Evolutionary conservation across 2,329 filamentous ascomycete genomes (phyloP).

Genomic region (Hymenoscyphus repandus): DNA sequence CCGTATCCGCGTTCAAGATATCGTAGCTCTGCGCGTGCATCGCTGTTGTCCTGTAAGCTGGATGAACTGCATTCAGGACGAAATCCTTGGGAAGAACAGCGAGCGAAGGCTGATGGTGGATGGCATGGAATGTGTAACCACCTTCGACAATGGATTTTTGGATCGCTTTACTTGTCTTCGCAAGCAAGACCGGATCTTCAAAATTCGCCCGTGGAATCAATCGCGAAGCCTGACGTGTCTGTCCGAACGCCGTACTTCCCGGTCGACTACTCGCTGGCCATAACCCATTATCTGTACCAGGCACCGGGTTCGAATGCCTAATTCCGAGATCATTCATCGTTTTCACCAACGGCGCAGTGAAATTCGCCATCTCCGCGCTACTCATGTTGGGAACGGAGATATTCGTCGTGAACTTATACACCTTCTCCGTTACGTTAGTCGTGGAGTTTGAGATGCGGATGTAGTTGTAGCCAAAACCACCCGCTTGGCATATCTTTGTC

Average conservation of each 20-base stretch:
- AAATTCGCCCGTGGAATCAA: slow-evolving; percentile 37
- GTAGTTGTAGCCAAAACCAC: slow-evolving; percentile 22
- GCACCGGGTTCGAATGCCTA: slow-evolving; percentile 11
- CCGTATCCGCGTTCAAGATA: slow-evolving; percentile 29
- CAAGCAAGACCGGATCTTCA: slow-evolving; percentile 24
- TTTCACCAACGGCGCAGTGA: neutral
- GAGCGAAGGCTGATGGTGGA: slow-evolving; percentile 14
- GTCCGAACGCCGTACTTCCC: neutral
- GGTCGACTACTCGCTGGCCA: neutral
- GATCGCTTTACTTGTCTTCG: slow-evolving; percentile 27
- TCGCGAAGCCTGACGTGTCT: slow-evolving; percentile 30
- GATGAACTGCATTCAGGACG: slow-evolving; percentile 11
- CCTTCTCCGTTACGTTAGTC: neutral
- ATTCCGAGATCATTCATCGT: neutral
- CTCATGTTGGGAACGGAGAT: slow-evolving; percentile 11
- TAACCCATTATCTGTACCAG: slow-evolving; percentile 4
- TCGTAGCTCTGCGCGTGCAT: slow-evolving; percentile 15
- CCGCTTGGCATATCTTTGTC: slow-evolving; percentile 32
- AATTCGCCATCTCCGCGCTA: neutral
- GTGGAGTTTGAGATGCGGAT: neutral
- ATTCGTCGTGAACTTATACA: slow-evolving; percentile 15
- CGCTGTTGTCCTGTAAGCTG: slow-evolving; percentile 10
- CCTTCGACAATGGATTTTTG: slow-evolving; percentile 27
- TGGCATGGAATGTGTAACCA: slow-evolving; percentile 31
- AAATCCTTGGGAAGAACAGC: neutral